phyloP scores from a whole-genome alignment of 805 yeast genomes.

The Ogataea ganodermae region DNA sequence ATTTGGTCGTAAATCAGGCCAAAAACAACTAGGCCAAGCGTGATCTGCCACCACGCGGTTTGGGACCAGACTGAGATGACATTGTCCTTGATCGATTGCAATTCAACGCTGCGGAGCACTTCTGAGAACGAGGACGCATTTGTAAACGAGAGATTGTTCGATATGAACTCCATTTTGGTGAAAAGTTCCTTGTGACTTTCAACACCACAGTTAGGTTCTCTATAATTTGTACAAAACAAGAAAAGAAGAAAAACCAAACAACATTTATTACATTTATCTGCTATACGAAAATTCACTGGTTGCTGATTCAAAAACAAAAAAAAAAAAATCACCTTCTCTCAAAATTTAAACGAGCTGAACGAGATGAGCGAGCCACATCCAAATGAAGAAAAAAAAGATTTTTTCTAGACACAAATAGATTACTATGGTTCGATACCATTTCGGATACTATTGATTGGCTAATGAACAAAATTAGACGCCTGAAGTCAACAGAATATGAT shows the following conservation, averaged over 20 bases:
- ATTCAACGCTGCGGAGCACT: slow-evolving; percentile 10
- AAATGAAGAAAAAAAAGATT: neutral
- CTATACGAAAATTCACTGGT: slow-evolving; percentile 1
- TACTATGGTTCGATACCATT: neutral
- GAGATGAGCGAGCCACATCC: slow-evolving; percentile 10
- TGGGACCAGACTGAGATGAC: slow-evolving; percentile 17
- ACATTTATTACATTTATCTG: slow-evolving; percentile 1
- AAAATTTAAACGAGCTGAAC: slow-evolving; percentile 9
- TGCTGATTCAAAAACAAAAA: neutral
- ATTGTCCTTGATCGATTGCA: slow-evolving; percentile 5
- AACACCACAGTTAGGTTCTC: neutral
- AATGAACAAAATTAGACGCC: no score
- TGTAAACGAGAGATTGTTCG: slow-evolving; percentile 11
- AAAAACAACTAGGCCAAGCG: slow-evolving; percentile 47
- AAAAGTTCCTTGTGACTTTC: neutral
- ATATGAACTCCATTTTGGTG: slow-evolving; percentile 22
- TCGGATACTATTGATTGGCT: no score
- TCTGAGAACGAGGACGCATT: slow-evolving; percentile 11
- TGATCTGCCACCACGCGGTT: slow-evolving; percentile 56
- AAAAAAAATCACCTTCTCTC: slow-evolving; percentile 11
- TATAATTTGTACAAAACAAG: neutral
- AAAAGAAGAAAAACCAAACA: slow-evolving; percentile 3
- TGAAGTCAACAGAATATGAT: neutral
- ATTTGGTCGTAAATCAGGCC: slow-evolving; percentile 70
- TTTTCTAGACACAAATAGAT: neutral